phyloP scores from a whole-genome alignment of 2,329 filamentous ascomycete species.

The Fusarium avenaceum region DNA sequence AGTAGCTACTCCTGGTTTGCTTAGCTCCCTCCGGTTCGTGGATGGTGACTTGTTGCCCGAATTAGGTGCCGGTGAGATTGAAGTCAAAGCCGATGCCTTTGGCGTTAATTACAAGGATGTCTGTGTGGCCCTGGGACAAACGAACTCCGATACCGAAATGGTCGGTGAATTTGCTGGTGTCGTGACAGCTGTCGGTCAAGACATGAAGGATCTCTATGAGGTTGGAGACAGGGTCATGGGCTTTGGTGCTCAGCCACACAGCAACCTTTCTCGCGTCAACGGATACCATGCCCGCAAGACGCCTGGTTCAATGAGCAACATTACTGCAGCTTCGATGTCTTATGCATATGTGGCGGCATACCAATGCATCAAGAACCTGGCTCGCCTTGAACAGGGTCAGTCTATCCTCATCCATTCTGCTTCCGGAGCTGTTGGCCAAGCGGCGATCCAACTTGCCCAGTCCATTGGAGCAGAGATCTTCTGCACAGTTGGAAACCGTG shows the following conservation, averaged over 20 bases:
- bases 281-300: constrained; percentile 6
- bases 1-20: not conserved
- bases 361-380: constrained; percentile 7
- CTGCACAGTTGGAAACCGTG: constrained; percentile 3
- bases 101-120: constrained; percentile 11
- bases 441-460: constrained; percentile 1
- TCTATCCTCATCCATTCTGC: constrained; percentile 15
- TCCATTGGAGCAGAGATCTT: not conserved
- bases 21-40: constrained; percentile 4
- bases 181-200: not conserved
- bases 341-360: constrained; percentile 7
- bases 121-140: constrained; percentile 3
- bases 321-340: not conserved
- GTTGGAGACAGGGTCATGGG: constrained; percentile 16
- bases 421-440: constrained; percentile 10
- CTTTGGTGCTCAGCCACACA: constrained; percentile 14
- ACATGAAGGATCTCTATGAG: not conserved
- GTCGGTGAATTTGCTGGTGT: constrained; percentile 3
- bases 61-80: not conserved
- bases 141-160: not conserved
- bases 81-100: not conserved
- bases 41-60: not conserved
- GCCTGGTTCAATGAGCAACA: not conserved
- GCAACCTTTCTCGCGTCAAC: constrained; percentile 9
- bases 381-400: not conserved